Conservation (phyloP, 1,284 basidiomycete genomes). For the Golubevia sp. region DNA sequence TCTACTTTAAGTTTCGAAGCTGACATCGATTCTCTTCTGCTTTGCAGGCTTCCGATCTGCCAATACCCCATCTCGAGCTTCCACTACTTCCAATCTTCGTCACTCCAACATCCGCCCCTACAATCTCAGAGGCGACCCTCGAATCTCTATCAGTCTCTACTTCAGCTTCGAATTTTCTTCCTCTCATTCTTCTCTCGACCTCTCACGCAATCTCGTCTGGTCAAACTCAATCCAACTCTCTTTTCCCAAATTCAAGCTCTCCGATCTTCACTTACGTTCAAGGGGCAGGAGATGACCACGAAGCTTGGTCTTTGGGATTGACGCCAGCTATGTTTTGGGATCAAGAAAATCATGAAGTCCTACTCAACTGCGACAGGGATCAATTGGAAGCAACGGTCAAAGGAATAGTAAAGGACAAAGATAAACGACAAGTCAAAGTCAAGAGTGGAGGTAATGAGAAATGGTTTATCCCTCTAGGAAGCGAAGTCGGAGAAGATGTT, state of each 20-base stretch:
- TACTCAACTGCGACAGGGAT: neutral
- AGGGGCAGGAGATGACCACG: constrained; percentile 58
- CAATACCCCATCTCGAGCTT: constrained; percentile 24
- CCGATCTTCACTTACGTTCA: constrained; percentile 41
- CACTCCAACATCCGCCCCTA: too few species aligned
- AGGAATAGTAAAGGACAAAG: constrained; percentile 7
- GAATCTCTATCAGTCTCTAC: too few species aligned
- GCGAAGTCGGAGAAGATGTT: neutral
- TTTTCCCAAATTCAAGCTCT: constrained; percentile 15
- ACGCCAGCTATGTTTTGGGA: constrained; percentile 51
- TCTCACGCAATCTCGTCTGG: too few species aligned
- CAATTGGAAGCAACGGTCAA: constrained; percentile 15
- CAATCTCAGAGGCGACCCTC: too few species aligned
- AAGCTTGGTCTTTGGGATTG: constrained; percentile 48
- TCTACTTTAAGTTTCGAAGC: too few species aligned
- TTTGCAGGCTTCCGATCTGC: constrained; percentile 38
- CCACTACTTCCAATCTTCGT: constrained; percentile 43
- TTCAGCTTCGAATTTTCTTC: too few species aligned
- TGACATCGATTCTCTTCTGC: too few species aligned
- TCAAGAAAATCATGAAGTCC: too few species aligned
- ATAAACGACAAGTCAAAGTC: too few species aligned
- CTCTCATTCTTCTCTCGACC: too few species aligned
- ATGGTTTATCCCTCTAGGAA: neutral
- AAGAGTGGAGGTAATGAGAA: constrained; percentile 1
- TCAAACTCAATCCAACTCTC: constrained; percentile 3